phyloP scores from a whole-genome alignment of 805 yeast species.

The Saturnispora zaruensis region DNA sequence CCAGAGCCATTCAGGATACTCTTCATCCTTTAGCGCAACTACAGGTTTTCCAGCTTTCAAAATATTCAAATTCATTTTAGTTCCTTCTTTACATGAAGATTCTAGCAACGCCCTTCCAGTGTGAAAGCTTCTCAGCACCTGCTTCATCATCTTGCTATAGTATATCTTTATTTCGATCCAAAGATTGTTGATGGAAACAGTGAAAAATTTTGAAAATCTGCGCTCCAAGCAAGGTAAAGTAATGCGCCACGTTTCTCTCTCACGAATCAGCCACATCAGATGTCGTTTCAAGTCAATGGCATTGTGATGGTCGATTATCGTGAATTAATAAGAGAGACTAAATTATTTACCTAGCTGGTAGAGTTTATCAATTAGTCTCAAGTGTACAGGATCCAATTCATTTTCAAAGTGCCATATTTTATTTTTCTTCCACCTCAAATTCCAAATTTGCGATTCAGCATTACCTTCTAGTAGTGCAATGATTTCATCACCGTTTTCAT shows the following conservation, averaged over 20 bases:
- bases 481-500: background rate
- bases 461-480: background rate
- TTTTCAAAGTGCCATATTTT: background rate
- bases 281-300: background rate
- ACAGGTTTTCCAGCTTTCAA: slow-evolving; percentile 80
- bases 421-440: background rate
- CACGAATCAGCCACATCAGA: background rate
- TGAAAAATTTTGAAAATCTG: slow-evolving; percentile 1
- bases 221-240: background rate
- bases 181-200: background rate
- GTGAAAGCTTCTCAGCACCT: slow-evolving; percentile 16
- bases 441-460: background rate
- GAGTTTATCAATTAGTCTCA: background rate
- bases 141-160: slow-evolving; percentile 3
- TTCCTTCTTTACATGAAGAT: slow-evolving; percentile 63
- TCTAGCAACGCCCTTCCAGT: slow-evolving; percentile 16
- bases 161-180: background rate
- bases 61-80: slow-evolving; percentile 61
- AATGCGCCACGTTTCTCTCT: background rate
- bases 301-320: no score
- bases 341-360: background rate
- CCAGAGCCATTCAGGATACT: slow-evolving; percentile 97
- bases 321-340: no score
- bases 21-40: slow-evolving; percentile 76
- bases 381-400: background rate